phyloP scores from a whole-genome alignment of 106 monocot species.

The Cymbidium sinense region DNA sequence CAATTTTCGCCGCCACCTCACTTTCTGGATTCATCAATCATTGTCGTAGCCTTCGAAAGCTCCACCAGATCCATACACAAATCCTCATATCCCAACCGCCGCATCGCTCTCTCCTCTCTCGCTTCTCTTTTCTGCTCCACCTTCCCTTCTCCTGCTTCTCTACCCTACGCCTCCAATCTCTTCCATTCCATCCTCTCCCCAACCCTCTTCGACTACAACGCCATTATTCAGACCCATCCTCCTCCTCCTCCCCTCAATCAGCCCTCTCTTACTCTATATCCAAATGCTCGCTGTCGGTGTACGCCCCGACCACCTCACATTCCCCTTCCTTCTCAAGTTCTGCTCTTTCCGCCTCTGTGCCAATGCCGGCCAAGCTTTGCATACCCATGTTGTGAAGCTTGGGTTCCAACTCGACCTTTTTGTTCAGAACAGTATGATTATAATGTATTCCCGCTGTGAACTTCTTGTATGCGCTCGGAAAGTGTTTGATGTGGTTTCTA shows the following conservation, averaged over 20 bases:
- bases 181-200: conserved; percentile 20
- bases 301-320: conserved; percentile 48
- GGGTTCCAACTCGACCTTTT: conserved; percentile 26
- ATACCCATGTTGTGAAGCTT: conserved; percentile 24
- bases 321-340: conserved; percentile 47
- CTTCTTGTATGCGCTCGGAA: background rate
- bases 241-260: background rate
- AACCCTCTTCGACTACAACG: conserved; percentile 30
- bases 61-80: conserved; percentile 10
- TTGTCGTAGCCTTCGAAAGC: background rate
- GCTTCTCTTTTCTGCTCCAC: conserved; percentile 14
- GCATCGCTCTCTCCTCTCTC: conserved; percentile 7
- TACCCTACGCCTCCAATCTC: conserved; percentile 21
- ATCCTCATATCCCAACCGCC: conserved; percentile 5
- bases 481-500: conserved; percentile 37
- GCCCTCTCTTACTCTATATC: conserved; percentile 24
- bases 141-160: conserved; percentile 2
- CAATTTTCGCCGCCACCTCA: background rate
- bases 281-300: conserved; percentile 21
- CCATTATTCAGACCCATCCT: conserved; percentile 28
- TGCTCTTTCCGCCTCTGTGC: conserved; percentile 7
- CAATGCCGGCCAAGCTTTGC: conserved; percentile 20
- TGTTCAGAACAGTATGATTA: conserved; percentile 28
- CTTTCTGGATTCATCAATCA: background rate
- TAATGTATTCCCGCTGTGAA: conserved; percentile 24